Evolutionary conservation across 495 filamentous ascomycete species (phyloP), one percentile per base, ranked within the genome.

Genomic region (Aspergillus taichungensis): DNA sequence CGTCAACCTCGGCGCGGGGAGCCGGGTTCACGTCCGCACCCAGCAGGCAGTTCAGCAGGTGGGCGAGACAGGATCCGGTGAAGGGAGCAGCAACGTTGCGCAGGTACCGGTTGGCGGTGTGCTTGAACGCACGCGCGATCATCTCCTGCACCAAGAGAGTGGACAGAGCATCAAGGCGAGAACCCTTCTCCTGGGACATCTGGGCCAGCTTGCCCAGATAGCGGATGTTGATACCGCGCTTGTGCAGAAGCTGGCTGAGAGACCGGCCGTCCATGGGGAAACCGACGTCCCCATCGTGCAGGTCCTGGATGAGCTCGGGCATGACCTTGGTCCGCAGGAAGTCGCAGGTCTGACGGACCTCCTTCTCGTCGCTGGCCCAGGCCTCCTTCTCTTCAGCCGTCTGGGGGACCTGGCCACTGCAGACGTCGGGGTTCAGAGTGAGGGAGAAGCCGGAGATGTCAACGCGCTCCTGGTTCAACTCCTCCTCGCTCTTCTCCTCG

Each of bases 261-360:
- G 90, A 95, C 53, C 85, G 79, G 34, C 94, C 94, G 57, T 99
- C 94, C 88, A 97, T 95, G 32, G 94, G 94, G 73, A 95, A 96
- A 49, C 89, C 88, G 39, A 95, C 82, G 50, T 99, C 94, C 8
- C 88, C 87, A 54, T 94, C 86, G 58, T 85, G 83, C 37, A 97
- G 79, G 51, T 97, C 90, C 53, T 82, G 76, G 41, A 95, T 71
- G 37, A 88, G 61, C 32, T 77, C 73, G 18, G 88, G 88, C 46
- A 99, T 83, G 38, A 86, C 72, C 41, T 79, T 80, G 37, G 80
- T 71, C 2, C 78, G 77, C 38, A 99, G 75, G 66, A 83, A 86
- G 35, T 79, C 76, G 69, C 88, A 91, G 13, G 86, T 87, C 31
- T 82, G 80, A 40, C 86, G 81, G 34, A 97, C 91, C 44, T 95